Base-by-base conservation (phyloP, 768 basidiomycete genomes). In the Austroboletus eburneus region DNA sequence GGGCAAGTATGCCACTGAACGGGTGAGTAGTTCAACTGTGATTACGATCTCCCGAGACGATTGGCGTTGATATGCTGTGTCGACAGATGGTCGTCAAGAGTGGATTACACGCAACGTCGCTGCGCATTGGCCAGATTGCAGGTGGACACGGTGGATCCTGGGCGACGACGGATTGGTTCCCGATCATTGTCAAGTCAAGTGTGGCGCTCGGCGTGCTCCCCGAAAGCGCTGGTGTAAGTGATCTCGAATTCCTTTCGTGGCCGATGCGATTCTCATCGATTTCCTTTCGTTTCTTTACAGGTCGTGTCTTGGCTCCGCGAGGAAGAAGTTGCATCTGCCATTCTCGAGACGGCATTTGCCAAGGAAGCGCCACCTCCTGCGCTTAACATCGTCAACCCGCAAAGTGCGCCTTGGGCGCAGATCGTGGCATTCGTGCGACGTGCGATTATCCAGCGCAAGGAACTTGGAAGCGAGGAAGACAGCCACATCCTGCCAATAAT, bases 41-140 rank as follows among this genome's bases (percentile, higher is more conserved):
- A 6, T 4, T 14, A 7, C 8, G 30, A 8, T 7, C 30, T 4
- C 3, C 9, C 12, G 30, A 4, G 9, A 32, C 30, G 30, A 22
- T 9, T 9, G 12, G 4, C 29, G 9, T 23, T 43, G 25, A 56
- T 16, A 12, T 18, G n/a, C 3, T 14, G n/a, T 4, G 30, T 4
- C 8, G 18, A 14, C 25, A 72, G 64, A 57, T 77, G 5, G 64
- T 79, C 24, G 57, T 58, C 4, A 62, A 64, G 40, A 72, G 72
- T 8, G 64, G 69, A 4, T 46, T 76, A 4, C 61, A 63, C 7
- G 59, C 58, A 1, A 61, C 67, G 0, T 68, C 69, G 2, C 58
- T 77, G 23, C 63, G 78, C 4, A 68, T 76, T 10, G 78, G 77
- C 0, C 77, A 79, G 46, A 58, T 77, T 5, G 63, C 61, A 20